phyloP scores from a whole-genome alignment of 202 grass and related monocot genomes.

The Eragrostis tef region DNA sequence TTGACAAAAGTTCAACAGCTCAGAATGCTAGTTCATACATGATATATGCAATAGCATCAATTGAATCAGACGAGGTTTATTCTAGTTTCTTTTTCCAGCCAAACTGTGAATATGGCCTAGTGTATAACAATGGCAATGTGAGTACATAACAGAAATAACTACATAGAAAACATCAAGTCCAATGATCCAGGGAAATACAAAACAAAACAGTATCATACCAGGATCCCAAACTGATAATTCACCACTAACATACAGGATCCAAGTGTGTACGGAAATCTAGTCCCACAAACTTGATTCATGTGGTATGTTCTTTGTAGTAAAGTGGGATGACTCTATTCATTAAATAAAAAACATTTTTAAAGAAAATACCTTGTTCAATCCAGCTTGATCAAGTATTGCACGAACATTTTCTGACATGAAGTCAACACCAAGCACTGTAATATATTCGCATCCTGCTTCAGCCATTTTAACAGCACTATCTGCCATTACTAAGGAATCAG shows the following conservation, averaged over 20 bases:
- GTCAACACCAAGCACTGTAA: slow-evolving; percentile 94
- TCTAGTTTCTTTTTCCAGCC: not conserved
- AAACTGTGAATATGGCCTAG: not conserved
- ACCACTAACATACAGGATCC: not conserved
- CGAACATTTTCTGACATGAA: slow-evolving; percentile 99
- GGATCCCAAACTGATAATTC: not conserved
- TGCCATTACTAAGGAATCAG: slow-evolving; percentile 95
- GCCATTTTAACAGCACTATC: slow-evolving; percentile 97
- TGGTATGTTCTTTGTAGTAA: not conserved
- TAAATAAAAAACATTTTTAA: slow-evolving; percentile 20
- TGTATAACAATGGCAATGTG: not conserved
- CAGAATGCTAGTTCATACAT: not conserved
- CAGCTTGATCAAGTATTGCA: slow-evolving; percentile 94
- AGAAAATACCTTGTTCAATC: slow-evolving; percentile 80
- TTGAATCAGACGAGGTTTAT: slow-evolving; percentile 14
- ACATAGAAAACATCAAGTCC: not conserved
- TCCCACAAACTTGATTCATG: not conserved
- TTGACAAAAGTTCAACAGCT: not conserved
- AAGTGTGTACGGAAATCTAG: not conserved
- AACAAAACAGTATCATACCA: slow-evolving; percentile 15
- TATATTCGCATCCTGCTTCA: slow-evolving; percentile 87
- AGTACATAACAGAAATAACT: not conserved
- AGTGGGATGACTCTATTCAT: not conserved
- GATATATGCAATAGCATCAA: slow-evolving; percentile 6
- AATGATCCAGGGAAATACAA: not conserved